Percentiles rank a stretch among this genome's conserved stretches.
Conservation (phyloP, 768 basidiomycete species). For the Serendipita indica region DNA sequence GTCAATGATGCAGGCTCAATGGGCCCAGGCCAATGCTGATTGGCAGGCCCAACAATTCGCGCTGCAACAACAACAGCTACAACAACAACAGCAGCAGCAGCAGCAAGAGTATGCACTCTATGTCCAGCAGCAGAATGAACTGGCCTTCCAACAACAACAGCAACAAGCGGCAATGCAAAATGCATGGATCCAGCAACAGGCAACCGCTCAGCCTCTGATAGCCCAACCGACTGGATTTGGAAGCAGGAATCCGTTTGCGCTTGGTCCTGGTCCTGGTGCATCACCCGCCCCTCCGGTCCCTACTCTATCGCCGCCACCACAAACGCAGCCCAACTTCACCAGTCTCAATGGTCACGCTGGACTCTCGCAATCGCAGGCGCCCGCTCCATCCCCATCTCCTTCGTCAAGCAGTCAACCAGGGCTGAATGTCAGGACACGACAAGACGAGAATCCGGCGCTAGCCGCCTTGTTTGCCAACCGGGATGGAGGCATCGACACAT, state of each 20-base stretch:
- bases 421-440: conserved; percentile 38
- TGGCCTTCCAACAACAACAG: conserved; percentile 30
- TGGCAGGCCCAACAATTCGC: not conserved
- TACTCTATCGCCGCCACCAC: conserved; percentile 28
- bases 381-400: conserved; percentile 17
- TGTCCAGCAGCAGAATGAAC: conserved; percentile 27
- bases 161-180: conserved; percentile 25
- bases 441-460: conserved; percentile 44
- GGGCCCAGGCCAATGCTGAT: not conserved
- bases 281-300: conserved; percentile 18
- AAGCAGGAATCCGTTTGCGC: conserved; percentile 90
- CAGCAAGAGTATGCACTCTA: conserved; percentile 33
- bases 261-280: conserved; percentile 20
- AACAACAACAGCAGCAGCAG: conserved; percentile 49
- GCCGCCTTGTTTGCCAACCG: conserved; percentile 73
- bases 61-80: conserved; percentile 46
- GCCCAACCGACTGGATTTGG: conserved; percentile 66
- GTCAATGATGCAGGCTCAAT: conserved; percentile 42
- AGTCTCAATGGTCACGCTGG: conserved; percentile 10
- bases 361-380: conserved; percentile 25
- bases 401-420: conserved; percentile 22
- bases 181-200: conserved; percentile 19
- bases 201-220: conserved; percentile 29
- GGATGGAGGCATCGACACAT: conserved; percentile 79
- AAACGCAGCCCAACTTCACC: conserved; percentile 44